phyloP scores from a whole-genome alignment of 306 rosid genomes.

The Begonia fuchsioides region DNA sequence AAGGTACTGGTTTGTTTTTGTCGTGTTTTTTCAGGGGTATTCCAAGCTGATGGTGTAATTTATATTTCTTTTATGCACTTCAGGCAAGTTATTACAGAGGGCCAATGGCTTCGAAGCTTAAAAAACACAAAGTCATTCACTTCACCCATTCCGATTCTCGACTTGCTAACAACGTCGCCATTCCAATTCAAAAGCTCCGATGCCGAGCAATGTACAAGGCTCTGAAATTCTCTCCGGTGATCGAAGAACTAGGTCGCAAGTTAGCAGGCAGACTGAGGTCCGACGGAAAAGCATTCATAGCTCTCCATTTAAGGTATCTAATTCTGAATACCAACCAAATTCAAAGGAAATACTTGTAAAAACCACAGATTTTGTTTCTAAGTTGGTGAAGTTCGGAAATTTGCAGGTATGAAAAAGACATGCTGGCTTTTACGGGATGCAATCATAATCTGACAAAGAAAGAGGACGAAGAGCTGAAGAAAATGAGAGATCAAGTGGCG shows the following conservation, averaged over 20 bases:
- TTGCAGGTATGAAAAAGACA: slow-evolving; percentile 89
- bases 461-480: slow-evolving; percentile 67
- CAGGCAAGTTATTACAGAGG: slow-evolving; percentile 70
- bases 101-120: slow-evolving; percentile 65
- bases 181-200: slow-evolving; percentile 67
- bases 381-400: slow-evolving; percentile 11
- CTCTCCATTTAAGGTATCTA: slow-evolving; percentile 75
- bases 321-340: no score
- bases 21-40: no score
- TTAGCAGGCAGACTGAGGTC: slow-evolving; percentile 73
- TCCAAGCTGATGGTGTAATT: no score
- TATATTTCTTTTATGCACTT: neutral
- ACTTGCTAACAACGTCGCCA: slow-evolving; percentile 65
- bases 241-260: slow-evolving; percentile 58
- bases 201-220: slow-evolving; percentile 82
- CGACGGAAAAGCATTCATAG: slow-evolving; percentile 59
- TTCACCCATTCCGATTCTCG: slow-evolving; percentile 91
- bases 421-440: slow-evolving; percentile 99
- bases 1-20: slow-evolving; percentile 30
- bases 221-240: slow-evolving; percentile 70
- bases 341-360: no score
- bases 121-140: slow-evolving; percentile 73
- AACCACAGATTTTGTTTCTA: no score
- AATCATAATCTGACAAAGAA: slow-evolving; percentile 72
- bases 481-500: slow-evolving; percentile 78